A percentile compares a stretch with the other conserved stretches of the same genome.
Conservation (phyloP, 2,329 filamentous ascomycete genomes). For the Aspergillus sp. region DNA sequence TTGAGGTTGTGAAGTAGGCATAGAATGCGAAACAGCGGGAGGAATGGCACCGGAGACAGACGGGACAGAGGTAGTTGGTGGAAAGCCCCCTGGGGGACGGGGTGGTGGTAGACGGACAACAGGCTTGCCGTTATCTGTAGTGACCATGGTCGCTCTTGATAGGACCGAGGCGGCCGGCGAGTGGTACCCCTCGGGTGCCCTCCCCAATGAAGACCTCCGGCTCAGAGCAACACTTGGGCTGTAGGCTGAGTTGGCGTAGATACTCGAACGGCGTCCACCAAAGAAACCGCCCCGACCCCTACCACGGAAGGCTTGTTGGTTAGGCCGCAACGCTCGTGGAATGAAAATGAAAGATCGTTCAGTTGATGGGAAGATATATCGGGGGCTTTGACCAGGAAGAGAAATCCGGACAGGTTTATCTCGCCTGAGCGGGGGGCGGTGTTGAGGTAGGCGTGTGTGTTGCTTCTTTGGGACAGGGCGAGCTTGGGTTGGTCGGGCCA, state of each 20-base stretch:
- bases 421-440: constrained; percentile 83
- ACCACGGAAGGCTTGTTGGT: constrained; percentile 69
- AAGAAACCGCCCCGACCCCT: constrained; percentile 66
- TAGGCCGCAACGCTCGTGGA: constrained; percentile 83
- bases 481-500: constrained; percentile 65
- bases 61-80: constrained; percentile 13
- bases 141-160: constrained; percentile 56
- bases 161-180: constrained; percentile 75
- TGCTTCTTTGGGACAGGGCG: constrained; percentile 74
- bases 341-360: constrained; percentile 98
- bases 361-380: constrained; percentile 83
- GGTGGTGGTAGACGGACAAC: constrained; percentile 76
- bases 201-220: constrained; percentile 70
- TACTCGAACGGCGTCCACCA: constrained; percentile 58
- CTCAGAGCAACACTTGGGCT: constrained; percentile 84
- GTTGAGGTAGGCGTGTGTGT: constrained; percentile 89
- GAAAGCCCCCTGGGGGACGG: constrained; percentile 23
- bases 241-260: constrained; percentile 74
- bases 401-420: constrained; percentile 96
- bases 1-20: constrained; percentile 45
- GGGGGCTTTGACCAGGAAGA: constrained; percentile 67
- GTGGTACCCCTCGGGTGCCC: constrained; percentile 66
- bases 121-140: constrained; percentile 58
- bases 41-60: constrained; percentile 12
- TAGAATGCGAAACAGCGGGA: constrained; percentile 14